Evolutionary conservation across 1,284 basidiomycete species (phyloP).

Genomic region (Ceratorhiza oryzae-sativae): DNA sequence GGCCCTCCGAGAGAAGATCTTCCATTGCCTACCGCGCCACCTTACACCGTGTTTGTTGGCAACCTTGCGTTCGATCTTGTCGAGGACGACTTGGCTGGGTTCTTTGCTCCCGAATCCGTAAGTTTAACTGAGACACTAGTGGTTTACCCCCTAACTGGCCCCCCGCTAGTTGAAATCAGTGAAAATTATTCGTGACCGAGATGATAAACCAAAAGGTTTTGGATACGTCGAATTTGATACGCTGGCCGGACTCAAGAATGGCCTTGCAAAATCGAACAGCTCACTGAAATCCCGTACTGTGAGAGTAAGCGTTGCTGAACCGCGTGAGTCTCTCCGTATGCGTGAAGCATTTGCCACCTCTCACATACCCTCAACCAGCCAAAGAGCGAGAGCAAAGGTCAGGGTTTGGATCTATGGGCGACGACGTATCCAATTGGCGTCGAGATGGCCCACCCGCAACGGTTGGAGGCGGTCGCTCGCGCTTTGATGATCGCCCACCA

Average conservation of each 20-base stretch:
- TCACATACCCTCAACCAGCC: conserved; percentile 55
- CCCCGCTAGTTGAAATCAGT: conserved; percentile 72
- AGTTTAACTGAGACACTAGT: conserved; percentile 44
- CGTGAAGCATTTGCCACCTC: conserved; percentile 17
- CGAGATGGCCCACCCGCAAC: conserved; percentile 84
- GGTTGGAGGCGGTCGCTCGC: conserved; percentile 48
- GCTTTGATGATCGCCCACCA: conserved; percentile 54
- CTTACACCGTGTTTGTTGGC: conserved; percentile 95
- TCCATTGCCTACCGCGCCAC: conserved; percentile 92
- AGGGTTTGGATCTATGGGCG: conserved; percentile 58
- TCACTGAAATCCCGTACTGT: conserved; percentile 80
- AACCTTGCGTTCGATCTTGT: conserved; percentile 94
- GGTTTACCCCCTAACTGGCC: conserved; percentile 19
- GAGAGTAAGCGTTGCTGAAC: conserved; percentile 93
- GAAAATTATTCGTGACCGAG: conserved; percentile 89
- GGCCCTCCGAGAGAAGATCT: conserved; percentile 82
- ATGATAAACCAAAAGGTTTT: conserved; percentile 93
- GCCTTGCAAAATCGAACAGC: conserved; percentile 66
- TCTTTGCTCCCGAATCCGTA: conserved; percentile 75
- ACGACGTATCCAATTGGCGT: conserved; percentile 84
- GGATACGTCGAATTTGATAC: conserved; percentile 95
- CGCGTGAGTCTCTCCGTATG: conserved; percentile 66
- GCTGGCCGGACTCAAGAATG: conserved; percentile 84
- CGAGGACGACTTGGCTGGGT: conserved; percentile 81
- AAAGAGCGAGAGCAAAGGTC: conserved; percentile 63